Base-by-base conservation (phyloP, 2,329 filamentous ascomycete species). In the Arachnomyces sp. region DNA sequence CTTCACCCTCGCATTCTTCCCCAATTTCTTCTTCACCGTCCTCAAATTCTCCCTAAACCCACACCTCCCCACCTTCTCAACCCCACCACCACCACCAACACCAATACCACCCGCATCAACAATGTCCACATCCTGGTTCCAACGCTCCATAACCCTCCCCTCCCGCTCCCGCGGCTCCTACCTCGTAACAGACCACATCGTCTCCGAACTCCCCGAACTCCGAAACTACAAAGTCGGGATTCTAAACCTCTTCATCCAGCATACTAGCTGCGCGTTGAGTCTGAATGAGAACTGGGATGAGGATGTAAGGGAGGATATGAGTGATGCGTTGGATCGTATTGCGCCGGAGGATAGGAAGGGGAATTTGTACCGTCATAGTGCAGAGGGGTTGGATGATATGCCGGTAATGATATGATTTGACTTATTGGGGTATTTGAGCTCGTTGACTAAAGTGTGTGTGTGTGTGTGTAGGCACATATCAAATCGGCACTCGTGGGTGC, bases 301-400 rank as follows among this genome's bases (percentile, higher is more conserved):
- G 34, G 86, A 93, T 65, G 92, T 98, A n/a, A 76, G 88, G 43
- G 76, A 75, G 31, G 88, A 98, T 64, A 94, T 96, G 90, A 87
- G 79, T 57, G 87, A 95, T 67, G 87, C 90, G 34, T 71, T 98
- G 49, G 90, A 98, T 63, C 74, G 88, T 33, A 84, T 98, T 54
- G 92, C 82, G 31, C 88, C 89, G 0, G 84, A 85, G 56, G 89
- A 93, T 40, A 75, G 73, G 16, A 81, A 81, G 57, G 82, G 82
- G 2, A 72, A 77, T 7, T 61, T 96, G 34, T 98, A 96, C 65
- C 71, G 85, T 32, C 92, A 98, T 66, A 79, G 76, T 54, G 89
- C 82, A 0, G 92, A 94, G 71, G 92, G 92, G 2, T 58, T 63
- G 38, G 92, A 98, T 67, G 92, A 96, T 64, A 95, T 96, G 87